Base-by-base conservation (phyloP, 768 basidiomycete species). In the Hericium rajendrae region DNA sequence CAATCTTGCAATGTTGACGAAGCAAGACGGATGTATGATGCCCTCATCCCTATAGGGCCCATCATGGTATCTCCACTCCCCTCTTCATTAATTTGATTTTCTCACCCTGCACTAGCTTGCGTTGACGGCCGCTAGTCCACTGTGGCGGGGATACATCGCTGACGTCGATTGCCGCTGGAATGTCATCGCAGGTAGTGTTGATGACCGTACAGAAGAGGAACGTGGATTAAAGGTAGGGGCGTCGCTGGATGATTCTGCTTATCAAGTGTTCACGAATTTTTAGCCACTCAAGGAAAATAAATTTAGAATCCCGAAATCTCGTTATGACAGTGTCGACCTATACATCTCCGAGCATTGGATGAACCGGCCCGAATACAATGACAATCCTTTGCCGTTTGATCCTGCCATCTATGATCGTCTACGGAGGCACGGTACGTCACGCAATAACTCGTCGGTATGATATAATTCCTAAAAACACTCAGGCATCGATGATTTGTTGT, bases 81-180 rank as follows among this genome's bases (percentile, higher is more conserved):
- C 22, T 55, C 15, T 58, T 38, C 24, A 18, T 15, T 41, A 15
- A 46, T n/a, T 15, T 46, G 20, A n/a, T n/a, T 10, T 46, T 16
- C 48, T 48, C 51, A 53, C 24, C 54, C 51, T 46, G 38, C 46
- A 53, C 37, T 48, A 97, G 94, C 76, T 99, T 55, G 97, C 97
- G 3, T 73, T 98, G 67, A 92, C 90, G 1, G 97, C 94, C 26
- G 91, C 93, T 1, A 94, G 94, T 68, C 97, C 97, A 3, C 79
- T 91, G 13, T 99, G 91, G 84, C 80, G 97, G 59, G 97, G 97
- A 5, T 88, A 91, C 69, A 81, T 99, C 46, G 86, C 94, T 41
- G 94, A 99, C 68, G 94, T 98, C 5, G 97, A 99, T 73, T 97
- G 91, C 66, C 84, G 97, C 46, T 99, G 97, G 97, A 91, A 97